phyloP scores from a whole-genome alignment of 2,329 filamentous ascomycete genomes.

The Claviceps quebecensis region DNA sequence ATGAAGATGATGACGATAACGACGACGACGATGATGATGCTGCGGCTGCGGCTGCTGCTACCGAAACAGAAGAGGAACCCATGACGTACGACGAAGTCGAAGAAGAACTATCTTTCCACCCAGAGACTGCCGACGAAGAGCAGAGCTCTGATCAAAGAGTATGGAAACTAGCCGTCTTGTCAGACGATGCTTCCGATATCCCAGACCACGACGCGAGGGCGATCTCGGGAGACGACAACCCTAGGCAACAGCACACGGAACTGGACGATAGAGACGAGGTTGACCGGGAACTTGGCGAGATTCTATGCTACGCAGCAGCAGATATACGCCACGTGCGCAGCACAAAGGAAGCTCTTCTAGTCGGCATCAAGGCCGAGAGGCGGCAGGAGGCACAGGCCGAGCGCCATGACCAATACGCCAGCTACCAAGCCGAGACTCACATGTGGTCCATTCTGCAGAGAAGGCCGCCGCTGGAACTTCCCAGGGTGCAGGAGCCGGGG shows the following conservation, averaged over 20 bases:
- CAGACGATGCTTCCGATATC: background rate
- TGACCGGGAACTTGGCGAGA: constrained; percentile 26
- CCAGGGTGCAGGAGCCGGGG: constrained; percentile 17
- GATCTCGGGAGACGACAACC: background rate
- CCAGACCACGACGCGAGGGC: constrained; percentile 7
- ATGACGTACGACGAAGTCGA: constrained; percentile 33
- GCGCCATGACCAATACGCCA: constrained; percentile 24
- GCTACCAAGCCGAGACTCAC: constrained; percentile 26
- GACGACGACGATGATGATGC: constrained; percentile 5
- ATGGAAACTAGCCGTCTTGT: background rate
- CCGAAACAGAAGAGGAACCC: constrained; percentile 12
- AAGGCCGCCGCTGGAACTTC: constrained; percentile 21
- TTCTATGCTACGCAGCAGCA: constrained; percentile 26
- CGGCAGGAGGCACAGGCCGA: constrained; percentile 31
- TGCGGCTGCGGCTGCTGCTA: background rate
- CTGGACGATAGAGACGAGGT: constrained; percentile 19
- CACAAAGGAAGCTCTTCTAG: constrained; percentile 22
- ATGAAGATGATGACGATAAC: constrained; percentile 3
- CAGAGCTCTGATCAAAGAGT: background rate
- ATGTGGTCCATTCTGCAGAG: constrained; percentile 32
- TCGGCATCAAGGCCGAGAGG: constrained; percentile 26
- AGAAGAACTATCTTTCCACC: constrained; percentile 15
- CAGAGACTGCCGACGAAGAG: background rate
- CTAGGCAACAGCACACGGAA: constrained; percentile 5
- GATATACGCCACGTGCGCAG: constrained; percentile 23